A percentile compares a stretch with the other conserved stretches of the same genome.
These are phyloP conservation scores for Begonia masoniana DNA, from an alignment of 306 rosid genomes.

Conservation along the genomic window DNA sequence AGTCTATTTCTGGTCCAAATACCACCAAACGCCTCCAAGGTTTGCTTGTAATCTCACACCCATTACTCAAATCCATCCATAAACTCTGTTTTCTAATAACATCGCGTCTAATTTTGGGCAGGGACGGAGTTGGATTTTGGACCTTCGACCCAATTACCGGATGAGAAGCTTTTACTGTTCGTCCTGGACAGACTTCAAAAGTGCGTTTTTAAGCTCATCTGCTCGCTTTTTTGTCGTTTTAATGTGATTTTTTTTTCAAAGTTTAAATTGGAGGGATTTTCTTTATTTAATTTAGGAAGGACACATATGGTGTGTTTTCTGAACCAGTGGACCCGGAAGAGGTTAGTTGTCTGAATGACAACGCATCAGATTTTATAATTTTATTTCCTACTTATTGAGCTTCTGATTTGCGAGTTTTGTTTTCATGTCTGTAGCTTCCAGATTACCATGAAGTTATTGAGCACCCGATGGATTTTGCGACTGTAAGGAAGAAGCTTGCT, in stretches of 20 bases:
- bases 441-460: slow-evolving; percentile 53
- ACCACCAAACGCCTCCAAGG: slow-evolving; percentile 30
- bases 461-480: slow-evolving; percentile 58
- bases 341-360: slow-evolving; percentile 34
- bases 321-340: slow-evolving; percentile 62
- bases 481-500: slow-evolving; percentile 45
- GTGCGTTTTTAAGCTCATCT: slow-evolving; percentile 26
- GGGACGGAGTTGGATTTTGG: slow-evolving; percentile 38
- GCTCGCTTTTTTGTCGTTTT: slow-evolving; percentile 18
- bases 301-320: slow-evolving; percentile 49
- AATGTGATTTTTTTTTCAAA: slow-evolving; percentile 9
- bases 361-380: slow-evolving; percentile 10
- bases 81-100: slow-evolving; percentile 13
- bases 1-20: slow-evolving; percentile 30
- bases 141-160: slow-evolving; percentile 48
- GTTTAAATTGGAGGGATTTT: slow-evolving; percentile 5
- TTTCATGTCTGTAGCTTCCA: slow-evolving; percentile 30
- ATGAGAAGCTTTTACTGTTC: slow-evolving; percentile 44
- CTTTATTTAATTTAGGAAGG: slow-evolving; percentile 38
- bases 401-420: too few relatives aligned
- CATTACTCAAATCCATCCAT: background rate
- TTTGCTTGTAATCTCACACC: slow-evolving; percentile 15
- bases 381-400: background rate
- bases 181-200: slow-evolving; percentile 61
- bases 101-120: slow-evolving; percentile 10